Base-by-base conservation (phyloP, 2,329 filamentous ascomycete genomes). In the Fusarium metavorans region DNA sequence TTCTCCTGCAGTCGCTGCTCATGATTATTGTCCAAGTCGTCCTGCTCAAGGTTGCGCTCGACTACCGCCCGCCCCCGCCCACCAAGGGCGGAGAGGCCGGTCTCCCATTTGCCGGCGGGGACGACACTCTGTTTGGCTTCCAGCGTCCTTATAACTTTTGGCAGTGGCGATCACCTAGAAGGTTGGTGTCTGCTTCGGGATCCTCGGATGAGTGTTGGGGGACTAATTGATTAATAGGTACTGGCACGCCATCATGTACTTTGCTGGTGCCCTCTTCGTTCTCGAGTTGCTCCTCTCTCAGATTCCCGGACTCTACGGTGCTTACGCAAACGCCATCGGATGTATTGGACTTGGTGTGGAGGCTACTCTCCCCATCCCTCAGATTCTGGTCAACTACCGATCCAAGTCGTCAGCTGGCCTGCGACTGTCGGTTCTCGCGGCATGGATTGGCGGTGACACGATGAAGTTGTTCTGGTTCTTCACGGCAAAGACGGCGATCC, bases 391-490 rank as follows among this genome's bases (percentile, higher is more conserved):
- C 50, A 97, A 97, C 80, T 86, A 89, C 72, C 88, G 89, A 37
- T 88, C 90, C 6, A 87, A 88, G 69, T 94, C 93, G 2, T 95
- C 92, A 85, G 92, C 91, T 81, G 94, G 94, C 7, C 95, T 97
- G 83, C 89, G 94, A 18, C 80, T 95, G 13, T 94, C 92, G 8
- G 92, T 97, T 6, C 85, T 97, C 67, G 89, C 87, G 32, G 95
- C 92, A 81, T 97, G 94, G 94, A 85, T 97, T 63, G 84, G 92
- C 4, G 94, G 94, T 71, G 94, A 97, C 82, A 87, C 89, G 10
- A 95, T 97, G 92, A 97, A 97, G 87, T 93, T 96, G 88, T 93
- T 95, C 79, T 93, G 91, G 91, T 97, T 96, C 85, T 93, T 95
- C 71, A 93, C 92, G 2, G 89, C 92, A 1, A 89, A 88, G 1